Conservation (phyloP, 306 rosid genomes). For the Quillaja saponaria region DNA sequence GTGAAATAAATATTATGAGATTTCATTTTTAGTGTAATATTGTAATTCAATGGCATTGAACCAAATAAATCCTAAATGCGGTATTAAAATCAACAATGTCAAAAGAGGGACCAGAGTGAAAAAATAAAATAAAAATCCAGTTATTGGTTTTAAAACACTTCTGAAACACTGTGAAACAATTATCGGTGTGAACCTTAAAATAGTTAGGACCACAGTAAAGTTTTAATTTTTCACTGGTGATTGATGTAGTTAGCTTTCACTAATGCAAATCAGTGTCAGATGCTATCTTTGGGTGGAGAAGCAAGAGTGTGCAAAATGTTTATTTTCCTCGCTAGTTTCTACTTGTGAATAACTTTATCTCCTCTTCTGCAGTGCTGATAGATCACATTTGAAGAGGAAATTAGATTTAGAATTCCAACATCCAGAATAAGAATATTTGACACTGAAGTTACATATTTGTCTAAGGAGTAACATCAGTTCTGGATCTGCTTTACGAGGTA, state of each 20-base stretch:
- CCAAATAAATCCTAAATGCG: conserved; percentile 5
- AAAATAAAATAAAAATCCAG: neutral
- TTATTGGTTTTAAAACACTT: conserved; percentile 2
- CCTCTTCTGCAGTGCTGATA: conserved; percentile 73
- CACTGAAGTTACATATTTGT: conserved; percentile 16
- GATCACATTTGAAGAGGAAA: conserved; percentile 88
- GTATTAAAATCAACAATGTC: conserved; percentile 1
- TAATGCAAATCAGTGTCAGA: conserved; percentile 5
- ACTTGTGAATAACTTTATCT: conserved; percentile 4
- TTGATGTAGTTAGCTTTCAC: conserved; percentile 16
- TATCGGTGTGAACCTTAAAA: neutral
- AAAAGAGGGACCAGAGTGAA: conserved; percentile 5
- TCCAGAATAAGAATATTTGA: conserved; percentile 48
- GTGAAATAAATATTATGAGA: too few species aligned
- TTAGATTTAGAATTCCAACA: conserved; percentile 88
- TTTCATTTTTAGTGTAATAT: too few species aligned
- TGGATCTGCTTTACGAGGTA: conserved; percentile 28
- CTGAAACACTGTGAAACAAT: conserved; percentile 7
- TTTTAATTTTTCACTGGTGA: conserved; percentile 5
- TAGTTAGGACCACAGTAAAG: conserved; percentile 17
- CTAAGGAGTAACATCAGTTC: conserved; percentile 12
- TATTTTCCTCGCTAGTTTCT: conserved; percentile 23
- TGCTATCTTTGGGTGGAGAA: neutral
- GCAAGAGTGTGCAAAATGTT: conserved; percentile 12
- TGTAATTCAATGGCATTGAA: neutral